phyloP scores from a whole-genome alignment of 768 basidiomycete species.

The Tephrocybe sp. region DNA sequence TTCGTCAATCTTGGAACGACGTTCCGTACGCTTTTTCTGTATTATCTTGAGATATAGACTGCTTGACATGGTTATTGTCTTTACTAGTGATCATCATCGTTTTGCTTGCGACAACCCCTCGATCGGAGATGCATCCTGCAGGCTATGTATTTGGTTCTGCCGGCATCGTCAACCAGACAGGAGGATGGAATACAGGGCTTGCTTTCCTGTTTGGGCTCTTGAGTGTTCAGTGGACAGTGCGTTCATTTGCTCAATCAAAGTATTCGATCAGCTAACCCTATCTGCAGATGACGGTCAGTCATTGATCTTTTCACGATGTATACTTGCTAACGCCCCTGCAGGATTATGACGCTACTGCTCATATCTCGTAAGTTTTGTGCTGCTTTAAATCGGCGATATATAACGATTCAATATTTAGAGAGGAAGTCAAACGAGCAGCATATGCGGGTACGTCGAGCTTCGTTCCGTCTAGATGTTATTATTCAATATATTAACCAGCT shows the following conservation, averaged over 20 bases:
- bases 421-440: slow-evolving; percentile 79
- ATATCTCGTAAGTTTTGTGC: slow-evolving; percentile 65
- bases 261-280: slow-evolving; percentile 10
- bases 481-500: slow-evolving; percentile 13
- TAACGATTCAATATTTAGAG: slow-evolving; percentile 36
- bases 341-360: slow-evolving; percentile 83
- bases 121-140: slow-evolving; percentile 79
- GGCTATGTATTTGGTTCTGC: slow-evolving; percentile 75
- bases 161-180: slow-evolving; percentile 78
- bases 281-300: slow-evolving; percentile 54
- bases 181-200: slow-evolving; percentile 76
- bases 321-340: slow-evolving; percentile 22
- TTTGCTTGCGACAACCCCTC: slow-evolving; percentile 71
- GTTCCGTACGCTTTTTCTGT: slow-evolving; percentile 39
- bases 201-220: slow-evolving; percentile 85
- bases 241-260: slow-evolving; percentile 21
- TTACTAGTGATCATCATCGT: slow-evolving; percentile 80
- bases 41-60: neutral
- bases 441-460: slow-evolving; percentile 54
- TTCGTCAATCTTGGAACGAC: slow-evolving; percentile 88
- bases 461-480: neutral
- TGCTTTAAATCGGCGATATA: neutral
- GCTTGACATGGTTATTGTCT: slow-evolving; percentile 5
- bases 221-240: slow-evolving; percentile 85
- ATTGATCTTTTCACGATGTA: slow-evolving; percentile 12